Percentiles rank a stretch among this genome's conserved stretches.
phyloP scores from a whole-genome alignment of 495 filamentous ascomycete species.

The Penicillium manginii region DNA sequence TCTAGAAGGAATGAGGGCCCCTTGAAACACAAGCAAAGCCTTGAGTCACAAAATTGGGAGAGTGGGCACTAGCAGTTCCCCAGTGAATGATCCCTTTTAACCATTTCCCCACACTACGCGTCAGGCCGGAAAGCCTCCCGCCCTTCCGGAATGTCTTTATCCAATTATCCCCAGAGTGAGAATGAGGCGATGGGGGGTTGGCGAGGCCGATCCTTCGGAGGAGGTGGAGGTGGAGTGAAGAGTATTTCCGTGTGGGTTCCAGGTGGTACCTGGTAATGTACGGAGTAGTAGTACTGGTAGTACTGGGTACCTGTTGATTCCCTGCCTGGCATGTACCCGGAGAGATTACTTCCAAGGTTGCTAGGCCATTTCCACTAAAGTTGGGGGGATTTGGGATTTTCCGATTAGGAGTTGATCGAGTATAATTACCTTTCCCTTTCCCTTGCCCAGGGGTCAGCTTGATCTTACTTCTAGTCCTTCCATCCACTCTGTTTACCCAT shows the following conservation, averaged over 20 bases:
- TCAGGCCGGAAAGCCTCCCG: constrained; percentile 2
- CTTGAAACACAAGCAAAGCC: background rate
- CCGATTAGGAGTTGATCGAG: background rate
- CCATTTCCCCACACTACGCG: constrained; percentile 4
- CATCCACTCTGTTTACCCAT: background rate
- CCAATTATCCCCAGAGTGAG: constrained; percentile 7
- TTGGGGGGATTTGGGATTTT: background rate
- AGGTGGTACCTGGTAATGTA: too few species aligned
- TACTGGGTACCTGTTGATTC: background rate
- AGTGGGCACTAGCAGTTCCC: background rate
- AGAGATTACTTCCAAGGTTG: background rate
- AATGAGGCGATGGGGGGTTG: constrained; percentile 29
- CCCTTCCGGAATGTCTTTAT: constrained; percentile 6
- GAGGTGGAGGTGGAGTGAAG: background rate
- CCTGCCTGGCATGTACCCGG: background rate
- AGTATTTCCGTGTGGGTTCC: too few species aligned
- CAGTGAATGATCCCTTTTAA: background rate
- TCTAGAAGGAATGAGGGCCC: too few species aligned
- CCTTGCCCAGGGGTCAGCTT: too few species aligned
- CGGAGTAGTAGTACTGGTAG: background rate
- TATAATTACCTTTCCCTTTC: background rate
- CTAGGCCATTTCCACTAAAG: background rate
- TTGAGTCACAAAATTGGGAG: background rate
- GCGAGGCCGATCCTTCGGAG: constrained; percentile 12
- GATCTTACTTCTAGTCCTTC: background rate